Evolutionary conservation across 306 rosid genomes (phyloP).

Genomic region (Ochetophila trinervis): DNA sequence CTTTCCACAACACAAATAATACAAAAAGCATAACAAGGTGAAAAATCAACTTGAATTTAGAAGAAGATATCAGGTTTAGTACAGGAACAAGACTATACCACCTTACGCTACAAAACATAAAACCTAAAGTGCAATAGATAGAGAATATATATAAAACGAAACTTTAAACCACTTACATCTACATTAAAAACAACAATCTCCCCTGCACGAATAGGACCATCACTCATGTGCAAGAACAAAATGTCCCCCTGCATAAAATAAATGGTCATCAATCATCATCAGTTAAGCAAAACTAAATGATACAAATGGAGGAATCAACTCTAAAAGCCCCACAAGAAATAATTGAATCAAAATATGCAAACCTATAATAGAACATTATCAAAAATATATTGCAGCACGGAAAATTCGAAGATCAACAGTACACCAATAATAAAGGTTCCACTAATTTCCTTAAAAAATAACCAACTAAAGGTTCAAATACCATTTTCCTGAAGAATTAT

Average conservation of each 20-base stretch:
- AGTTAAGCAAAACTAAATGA: constrained; percentile 11
- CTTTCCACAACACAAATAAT: not conserved
- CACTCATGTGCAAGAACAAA: constrained; percentile 85
- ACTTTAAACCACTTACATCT: constrained; percentile 51
- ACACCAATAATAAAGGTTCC: not conserved
- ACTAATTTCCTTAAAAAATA: not conserved
- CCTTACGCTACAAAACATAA: not conserved
- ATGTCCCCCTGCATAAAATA: constrained; percentile 70
- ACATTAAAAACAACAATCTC: constrained; percentile 94
- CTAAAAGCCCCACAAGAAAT: not conserved
- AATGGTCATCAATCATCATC: constrained; percentile 14
- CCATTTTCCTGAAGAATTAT: too few relatives aligned
- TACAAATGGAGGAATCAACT: constrained; percentile 9
- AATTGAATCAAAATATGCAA: not conserved
- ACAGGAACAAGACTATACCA: not conserved
- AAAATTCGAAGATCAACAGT: not conserved
- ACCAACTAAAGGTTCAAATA: not conserved
- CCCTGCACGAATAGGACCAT: constrained; percentile 92
- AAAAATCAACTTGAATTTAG: not conserved
- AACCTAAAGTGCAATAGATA: not conserved
- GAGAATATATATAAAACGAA: not conserved
- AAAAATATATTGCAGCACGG: not conserved
- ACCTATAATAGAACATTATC: not conserved
- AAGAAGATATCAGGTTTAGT: not conserved
- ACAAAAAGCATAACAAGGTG: not conserved